Base-by-base conservation (phyloP, 345 rosid genomes). In the Alliaria petiolata region DNA sequence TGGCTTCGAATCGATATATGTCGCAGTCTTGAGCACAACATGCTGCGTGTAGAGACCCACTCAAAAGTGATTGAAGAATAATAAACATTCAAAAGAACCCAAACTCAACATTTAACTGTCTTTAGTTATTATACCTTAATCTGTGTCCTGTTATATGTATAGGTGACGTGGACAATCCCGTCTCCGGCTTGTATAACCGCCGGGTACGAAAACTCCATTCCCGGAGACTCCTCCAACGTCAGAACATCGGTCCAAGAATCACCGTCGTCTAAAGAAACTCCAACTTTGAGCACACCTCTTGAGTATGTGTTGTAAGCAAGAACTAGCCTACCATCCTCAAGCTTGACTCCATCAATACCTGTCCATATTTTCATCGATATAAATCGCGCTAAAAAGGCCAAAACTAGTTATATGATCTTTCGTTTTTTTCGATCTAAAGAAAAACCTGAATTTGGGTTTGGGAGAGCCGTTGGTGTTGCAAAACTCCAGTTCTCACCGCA, bases 401-500 rank as follows among this genome's bases (percentile, higher is more conserved):
- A 50, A n/a, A 40, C 14, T 67, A 57, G 0, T 39, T 7, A 34
- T 47, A 13, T 15, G 15, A 26, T 19, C n/a, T n/a, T n/a, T n/a
- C n/a, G n/a, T n/a, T n/a, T n/a, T n/a, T 22, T 54, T 45, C 5
- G 3, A 5, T 13, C 8, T 16, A 55, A 64, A 65, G 57, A 71
- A 70, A 93, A n/a, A n/a, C 97, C 96, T 84, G 98, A 93, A 70
- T 93, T 93, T 51, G 97, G 99, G 76, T 89, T 91, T 43, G 92
- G 90, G 69, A 91, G 88, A 72, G 81, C 82, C 8, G 88, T 91
- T 52, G 86, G 85, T 40, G 54, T 63, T 66, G 97, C 99, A 55
- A 73, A 85, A 71, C 83, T 78, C 96, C 96, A 89, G 65, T 76
- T 89, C 67, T 71, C 50, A 53, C 96, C 96, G 11, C 85, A 89